Base-by-base conservation (phyloP, 2,329 filamentous ascomycete species). In the Apiospora saccharicola region DNA sequence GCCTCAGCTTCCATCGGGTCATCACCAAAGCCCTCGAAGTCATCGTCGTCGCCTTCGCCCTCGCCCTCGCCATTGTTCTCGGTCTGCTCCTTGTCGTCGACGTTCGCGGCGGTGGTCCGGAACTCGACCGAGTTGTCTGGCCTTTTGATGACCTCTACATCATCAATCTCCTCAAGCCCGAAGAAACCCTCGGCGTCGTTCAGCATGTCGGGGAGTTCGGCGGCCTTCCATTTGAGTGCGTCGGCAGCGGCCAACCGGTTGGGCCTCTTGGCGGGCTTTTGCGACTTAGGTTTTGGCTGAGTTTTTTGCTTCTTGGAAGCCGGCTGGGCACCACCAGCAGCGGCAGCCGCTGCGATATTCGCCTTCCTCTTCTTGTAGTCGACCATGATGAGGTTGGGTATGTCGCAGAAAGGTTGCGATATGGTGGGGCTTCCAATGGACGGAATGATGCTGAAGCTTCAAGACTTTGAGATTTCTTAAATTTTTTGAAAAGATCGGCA, bases 171-270 rank as follows among this genome's bases (percentile, higher is more conserved):
- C 78, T 99, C 95, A 1, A 99, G 84, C 0, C 94, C 95, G 77
- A 92, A 97, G 81, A 99, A 98, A 0, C 96, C 96, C 75, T 97
- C 95, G n/a, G 94, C 94, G 83, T 98, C 94, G 67, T 96, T 91
- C 77, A 95, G 86, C 79, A 93, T 91, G 79, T 95, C 93, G 8
- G 94, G 94, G 4, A 96, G 90, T 26, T 90, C 86, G 14, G 88
- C 85, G 51, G 85, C 81, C 76, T 88, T 85, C 90, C 90, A 92
- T 80, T 83, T 81, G 61, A 92, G 82, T 1, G 86, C 68, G 46
- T 72, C 70, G 47, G 69, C 43, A 34, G 41, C 68, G 12, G 68
- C 43, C 24, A 67, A n/a, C 22, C 80, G 79, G 79, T 72, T 67
- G 75, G 80, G 72, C 79, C 82, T 79, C 79, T 79, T 77, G 41